Percentiles rank a stretch among this genome's conserved stretches.
Conservation (phyloP, 2,329 filamentous ascomycete genomes). For the Colletotrichum cuscutae region DNA sequence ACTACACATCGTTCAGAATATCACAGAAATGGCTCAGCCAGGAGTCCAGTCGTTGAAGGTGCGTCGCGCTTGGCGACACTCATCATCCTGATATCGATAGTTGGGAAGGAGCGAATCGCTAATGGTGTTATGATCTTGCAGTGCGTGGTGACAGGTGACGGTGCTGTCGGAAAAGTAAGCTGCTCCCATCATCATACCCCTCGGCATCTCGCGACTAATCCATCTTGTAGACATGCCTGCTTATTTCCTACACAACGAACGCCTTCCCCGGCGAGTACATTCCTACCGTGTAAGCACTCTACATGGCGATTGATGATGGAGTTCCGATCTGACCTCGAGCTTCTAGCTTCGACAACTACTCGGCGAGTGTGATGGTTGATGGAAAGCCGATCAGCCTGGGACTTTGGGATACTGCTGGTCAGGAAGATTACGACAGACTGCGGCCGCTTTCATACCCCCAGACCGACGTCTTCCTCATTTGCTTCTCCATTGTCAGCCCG, state of each 20-base stretch:
- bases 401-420: constrained; percentile 97
- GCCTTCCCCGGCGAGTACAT: constrained; percentile 99
- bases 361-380: constrained; percentile 98
- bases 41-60: constrained; percentile 95
- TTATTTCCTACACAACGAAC: constrained; percentile 99
- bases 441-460: constrained; percentile 97
- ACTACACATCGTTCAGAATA: not conserved
- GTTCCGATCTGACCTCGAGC: constrained; percentile 3
- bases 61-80: constrained; percentile 43
- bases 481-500: constrained; percentile 97
- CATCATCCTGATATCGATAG: not conserved
- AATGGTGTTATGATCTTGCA: constrained; percentile 49
- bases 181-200: constrained; percentile 33
- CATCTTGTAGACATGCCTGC: constrained; percentile 84
- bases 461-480: constrained; percentile 98
- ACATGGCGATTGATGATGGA: not conserved
- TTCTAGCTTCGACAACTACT: constrained; percentile 95
- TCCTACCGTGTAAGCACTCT: constrained; percentile 83
- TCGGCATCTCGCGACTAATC: constrained; percentile 37
- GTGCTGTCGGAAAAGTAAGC: constrained; percentile 96
- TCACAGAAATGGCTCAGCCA: constrained; percentile 76
- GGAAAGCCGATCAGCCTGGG: constrained; percentile 97
- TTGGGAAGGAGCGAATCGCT: not conserved
- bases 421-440: constrained; percentile 97
- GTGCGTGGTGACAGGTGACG: constrained; percentile 99